Evolutionary conservation across 2,329 filamentous ascomycete genomes (phyloP).

Genomic region (Lasiodiplodia sp.): DNA sequence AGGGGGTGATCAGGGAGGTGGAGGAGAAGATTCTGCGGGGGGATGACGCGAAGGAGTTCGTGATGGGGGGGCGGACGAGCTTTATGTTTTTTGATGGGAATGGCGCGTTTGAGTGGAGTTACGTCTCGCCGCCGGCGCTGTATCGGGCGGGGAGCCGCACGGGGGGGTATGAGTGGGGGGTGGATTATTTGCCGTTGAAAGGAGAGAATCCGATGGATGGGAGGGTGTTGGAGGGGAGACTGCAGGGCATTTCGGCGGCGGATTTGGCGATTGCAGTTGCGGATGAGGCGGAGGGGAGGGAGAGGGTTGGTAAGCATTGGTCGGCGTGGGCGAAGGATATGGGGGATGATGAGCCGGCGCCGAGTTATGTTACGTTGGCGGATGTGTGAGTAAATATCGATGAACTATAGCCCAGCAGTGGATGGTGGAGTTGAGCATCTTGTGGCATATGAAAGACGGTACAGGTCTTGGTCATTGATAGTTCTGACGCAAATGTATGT

Average conservation of each 20-base stretch:
- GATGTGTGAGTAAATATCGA: conserved; percentile 26
- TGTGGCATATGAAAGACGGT: too few species aligned
- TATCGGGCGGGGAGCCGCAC: conserved; percentile 45
- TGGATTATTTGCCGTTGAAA: conserved; percentile 43
- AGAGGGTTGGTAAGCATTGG: conserved; percentile 43
- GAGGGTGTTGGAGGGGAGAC: conserved; percentile 40
- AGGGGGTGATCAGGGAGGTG: not conserved
- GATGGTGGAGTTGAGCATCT: too few species aligned
- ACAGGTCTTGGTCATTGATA: too few species aligned
- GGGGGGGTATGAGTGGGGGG: conserved; percentile 42
- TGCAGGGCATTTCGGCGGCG: conserved; percentile 44
- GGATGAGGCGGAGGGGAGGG: conserved; percentile 43
- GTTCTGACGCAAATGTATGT: too few species aligned
- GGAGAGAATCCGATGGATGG: conserved; percentile 37
- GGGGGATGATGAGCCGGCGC: conserved; percentile 38
- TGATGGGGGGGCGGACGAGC: conserved; percentile 43
- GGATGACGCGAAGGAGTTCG: conserved; percentile 41
- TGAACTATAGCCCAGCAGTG: not conserved
- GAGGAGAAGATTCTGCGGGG: conserved; percentile 37
- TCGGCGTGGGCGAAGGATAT: conserved; percentile 40
- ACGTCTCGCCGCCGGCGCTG: conserved; percentile 43
- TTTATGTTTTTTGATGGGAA: conserved; percentile 49
- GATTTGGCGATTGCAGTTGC: conserved; percentile 47
- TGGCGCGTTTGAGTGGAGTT: conserved; percentile 43
- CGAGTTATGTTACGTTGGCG: conserved; percentile 39